Conservation (phyloP, 768 basidiomycete species). For the Suillus spraguei region DNA sequence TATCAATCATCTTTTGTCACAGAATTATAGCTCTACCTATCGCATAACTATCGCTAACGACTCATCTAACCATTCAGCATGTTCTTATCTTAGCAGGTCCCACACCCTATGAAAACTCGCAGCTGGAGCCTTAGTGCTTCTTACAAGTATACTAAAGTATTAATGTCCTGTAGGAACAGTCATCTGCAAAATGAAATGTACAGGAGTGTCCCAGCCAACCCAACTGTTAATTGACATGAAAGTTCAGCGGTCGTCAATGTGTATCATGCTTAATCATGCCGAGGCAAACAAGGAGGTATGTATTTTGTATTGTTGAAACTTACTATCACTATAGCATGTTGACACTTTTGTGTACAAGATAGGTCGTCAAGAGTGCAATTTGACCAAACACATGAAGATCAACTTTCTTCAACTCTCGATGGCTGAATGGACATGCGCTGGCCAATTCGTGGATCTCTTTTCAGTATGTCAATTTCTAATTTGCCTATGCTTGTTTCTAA, state of each 20-base stretch:
- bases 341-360: not conserved
- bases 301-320: not conserved
- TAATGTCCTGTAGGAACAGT: not conserved
- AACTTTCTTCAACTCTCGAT: not conserved
- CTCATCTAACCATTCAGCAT: no score
- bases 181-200: not conserved
- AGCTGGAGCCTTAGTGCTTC: no score
- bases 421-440: not conserved
- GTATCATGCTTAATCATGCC: not conserved
- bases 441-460: not conserved
- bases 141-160: no score
- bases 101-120: no score
- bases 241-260: not conserved
- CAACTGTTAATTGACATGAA: not conserved
- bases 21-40: no score
- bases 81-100: no score
- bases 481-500: no score
- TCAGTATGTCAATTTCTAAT: no score
- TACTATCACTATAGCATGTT: not conserved
- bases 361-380: not conserved
- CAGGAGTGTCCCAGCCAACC: not conserved
- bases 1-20: no score
- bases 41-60: no score
- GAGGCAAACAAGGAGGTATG: not conserved
- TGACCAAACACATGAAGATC: not conserved